Percentiles rank a stretch among this genome's conserved stretches.
Evolutionary conservation across 1,284 basidiomycete species (phyloP).

Genomic region (Cryptococcus sp.): DNA sequence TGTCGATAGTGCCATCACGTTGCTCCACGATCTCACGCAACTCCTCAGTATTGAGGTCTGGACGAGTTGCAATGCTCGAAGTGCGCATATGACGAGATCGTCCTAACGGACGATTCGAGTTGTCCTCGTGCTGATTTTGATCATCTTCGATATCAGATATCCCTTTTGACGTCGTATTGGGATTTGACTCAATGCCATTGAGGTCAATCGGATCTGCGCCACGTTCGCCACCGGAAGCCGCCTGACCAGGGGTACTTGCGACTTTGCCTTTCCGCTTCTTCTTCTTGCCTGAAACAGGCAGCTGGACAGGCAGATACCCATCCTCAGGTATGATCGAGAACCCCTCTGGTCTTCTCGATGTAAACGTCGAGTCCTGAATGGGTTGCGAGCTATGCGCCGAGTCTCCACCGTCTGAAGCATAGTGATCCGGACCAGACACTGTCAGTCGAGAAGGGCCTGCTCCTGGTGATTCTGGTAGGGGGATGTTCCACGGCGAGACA

Average conservation of each 20-base stretch:
- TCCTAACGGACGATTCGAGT: too few relatives aligned
- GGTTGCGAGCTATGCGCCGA: neutral
- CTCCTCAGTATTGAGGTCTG: slow-evolving; percentile 25
- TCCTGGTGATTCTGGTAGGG: slow-evolving; percentile 18
- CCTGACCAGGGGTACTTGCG: neutral
- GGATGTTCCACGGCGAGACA: slow-evolving; percentile 19
- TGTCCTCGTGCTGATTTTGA: too few relatives aligned
- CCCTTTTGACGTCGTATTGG: neutral
- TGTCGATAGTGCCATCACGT: slow-evolving; percentile 43
- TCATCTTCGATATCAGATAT: neutral
- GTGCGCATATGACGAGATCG: slow-evolving; percentile 25
- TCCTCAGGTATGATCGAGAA: slow-evolving; percentile 45
- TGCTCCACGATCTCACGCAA: slow-evolving; percentile 34
- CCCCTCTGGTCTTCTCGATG: slow-evolving; percentile 16
- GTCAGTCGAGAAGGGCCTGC: slow-evolving; percentile 27
- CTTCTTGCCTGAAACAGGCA: slow-evolving; percentile 24
- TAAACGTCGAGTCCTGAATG: neutral
- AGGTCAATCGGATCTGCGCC: neutral
- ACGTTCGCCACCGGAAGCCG: neutral
- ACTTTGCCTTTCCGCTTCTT: slow-evolving; percentile 30
- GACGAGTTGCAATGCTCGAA: slow-evolving; percentile 25
- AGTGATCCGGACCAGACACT: slow-evolving; percentile 1
- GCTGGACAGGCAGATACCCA: slow-evolving; percentile 31
- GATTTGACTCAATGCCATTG: neutral
- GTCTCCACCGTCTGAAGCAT: slow-evolving; percentile 11